Evolutionary conservation across 2,329 filamentous ascomycete genomes (phyloP), one percentile per base, ranked within the genome.

Genomic region (Pestalotiopsis fici): DNA sequence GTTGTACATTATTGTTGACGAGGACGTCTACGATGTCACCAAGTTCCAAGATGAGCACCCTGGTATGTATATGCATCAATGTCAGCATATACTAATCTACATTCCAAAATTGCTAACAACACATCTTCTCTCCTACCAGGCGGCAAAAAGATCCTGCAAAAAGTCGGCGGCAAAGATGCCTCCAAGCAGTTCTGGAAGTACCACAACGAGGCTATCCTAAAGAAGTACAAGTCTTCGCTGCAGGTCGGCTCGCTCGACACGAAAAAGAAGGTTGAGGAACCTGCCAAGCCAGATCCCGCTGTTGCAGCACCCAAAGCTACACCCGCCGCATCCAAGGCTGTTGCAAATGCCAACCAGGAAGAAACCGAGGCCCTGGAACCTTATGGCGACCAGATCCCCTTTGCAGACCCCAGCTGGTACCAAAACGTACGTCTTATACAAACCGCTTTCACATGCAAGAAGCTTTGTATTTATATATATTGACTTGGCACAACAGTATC

Each of bases 1-100:
- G 78, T 86, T 98, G 69, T 98, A 91, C 89, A 93, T 98, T 76
- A 89, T 97, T 71, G 90, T 98, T 72, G 95, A 98, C 73, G 92
- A 95, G 75, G 95, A 98, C 81, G 95, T 98, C 73, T 98, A 97
- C 81, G 95, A 99, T 78, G 79, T 98, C 75, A 97, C 94, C 74
- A 94, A 90, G 77, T 95, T 95, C 79, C 91, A 93, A 79, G 91
- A 95, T 69, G 92, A 95, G 72, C 93, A 95, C 79, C 93, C 93
- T 78, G 94, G 93, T 88, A 84, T 83, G 83, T 74, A 47, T 6
- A 56, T 56, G 23, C 54, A 11, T 23, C 18, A 21, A 47, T 39
- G 3, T 56, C 27, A 54, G 55, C 39, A 47, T 21, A 21, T 66
- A 62, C 28, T 69, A 25, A 67, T 39, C 12, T 3, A 25, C 7